A percentile compares a stretch with the other conserved stretches of the same genome.
These are phyloP conservation scores for Eimeria falciformis DNA, from an alignment of 169 alveolate species.

Conservation along the genomic window DNA sequence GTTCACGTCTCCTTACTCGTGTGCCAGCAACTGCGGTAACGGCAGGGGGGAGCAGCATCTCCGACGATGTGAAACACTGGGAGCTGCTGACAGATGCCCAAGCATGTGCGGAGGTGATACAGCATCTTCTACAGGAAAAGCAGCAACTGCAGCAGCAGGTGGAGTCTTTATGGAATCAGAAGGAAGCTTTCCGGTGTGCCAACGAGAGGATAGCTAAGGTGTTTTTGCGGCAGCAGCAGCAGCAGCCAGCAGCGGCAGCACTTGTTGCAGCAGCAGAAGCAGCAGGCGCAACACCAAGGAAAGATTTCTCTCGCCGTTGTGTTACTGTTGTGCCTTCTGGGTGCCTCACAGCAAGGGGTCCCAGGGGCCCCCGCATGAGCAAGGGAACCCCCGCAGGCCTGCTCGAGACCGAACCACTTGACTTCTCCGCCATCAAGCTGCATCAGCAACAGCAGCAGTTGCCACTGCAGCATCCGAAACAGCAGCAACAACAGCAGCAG, in stretches of 20 bases:
- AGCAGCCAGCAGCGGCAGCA: conserved; percentile 12
- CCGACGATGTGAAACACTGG: background rate
- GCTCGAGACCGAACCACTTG: background rate
- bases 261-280: conserved; percentile 23
- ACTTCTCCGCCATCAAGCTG: background rate
- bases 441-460: conserved; percentile 16
- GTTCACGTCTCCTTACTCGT: background rate
- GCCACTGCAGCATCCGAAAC: background rate
- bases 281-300: conserved; percentile 43
- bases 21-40: background rate
- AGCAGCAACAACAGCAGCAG: conserved; percentile 4
- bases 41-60: conserved; percentile 26
- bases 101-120: conserved; percentile 9
- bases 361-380: conserved; percentile 27
- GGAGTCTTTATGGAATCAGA: conserved; percentile 68
- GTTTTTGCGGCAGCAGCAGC: conserved; percentile 56
- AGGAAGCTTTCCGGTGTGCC: conserved; percentile 73
- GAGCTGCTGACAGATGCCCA: background rate
- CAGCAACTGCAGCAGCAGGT: conserved; percentile 61
- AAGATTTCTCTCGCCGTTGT: background rate
- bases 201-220: conserved; percentile 52
- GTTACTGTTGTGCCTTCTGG: conserved; percentile 9
- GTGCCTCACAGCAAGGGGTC: conserved; percentile 30
- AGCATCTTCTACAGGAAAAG: conserved; percentile 48
- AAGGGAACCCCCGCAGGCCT: conserved; percentile 1